Evolutionary conservation across 805 yeast species (phyloP).

Genomic region (Hyphopichia homilentoma): DNA sequence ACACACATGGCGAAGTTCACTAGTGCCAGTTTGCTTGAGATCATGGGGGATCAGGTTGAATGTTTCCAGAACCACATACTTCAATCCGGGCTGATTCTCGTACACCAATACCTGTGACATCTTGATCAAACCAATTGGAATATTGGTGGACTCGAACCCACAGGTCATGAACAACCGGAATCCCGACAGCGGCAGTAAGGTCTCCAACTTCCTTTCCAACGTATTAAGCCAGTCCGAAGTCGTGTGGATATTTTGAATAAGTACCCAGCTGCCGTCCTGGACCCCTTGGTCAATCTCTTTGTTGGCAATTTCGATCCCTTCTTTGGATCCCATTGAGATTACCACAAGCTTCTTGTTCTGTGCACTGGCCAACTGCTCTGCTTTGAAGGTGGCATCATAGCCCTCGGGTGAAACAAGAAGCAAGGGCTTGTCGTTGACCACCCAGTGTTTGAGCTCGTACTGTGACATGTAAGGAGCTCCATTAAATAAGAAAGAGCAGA

Average conservation of each 20-base stretch:
- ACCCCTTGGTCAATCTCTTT: slow-evolving; percentile 46
- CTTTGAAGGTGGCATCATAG: slow-evolving; percentile 59
- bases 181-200: slow-evolving; percentile 14
- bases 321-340: slow-evolving; percentile 73
- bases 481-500: slow-evolving; percentile 21
- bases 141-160: slow-evolving; percentile 33
- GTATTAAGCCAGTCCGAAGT: slow-evolving; percentile 59
- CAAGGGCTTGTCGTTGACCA: slow-evolving; percentile 34
- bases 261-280: slow-evolving; percentile 60
- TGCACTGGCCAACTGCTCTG: slow-evolving; percentile 42
- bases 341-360: slow-evolving; percentile 25
- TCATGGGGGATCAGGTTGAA: slow-evolving; percentile 19
- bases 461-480: slow-evolving; percentile 26
- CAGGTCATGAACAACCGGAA: slow-evolving; percentile 69
- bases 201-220: slow-evolving; percentile 45
- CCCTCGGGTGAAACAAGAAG: slow-evolving; percentile 59
- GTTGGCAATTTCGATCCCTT: slow-evolving; percentile 57
- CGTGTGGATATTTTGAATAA: slow-evolving; percentile 80
- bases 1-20: slow-evolving; percentile 44
- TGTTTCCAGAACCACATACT: slow-evolving; percentile 40
- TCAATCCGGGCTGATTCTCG: slow-evolving; percentile 64
- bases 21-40: slow-evolving; percentile 21
- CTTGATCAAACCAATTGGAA: slow-evolving; percentile 57
- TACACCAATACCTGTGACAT: slow-evolving; percentile 52
- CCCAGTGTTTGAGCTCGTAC: slow-evolving; percentile 28